Evolutionary conservation across 345 rosid genomes (phyloP).

Genomic region (Xanthoceras sorbifolium): DNA sequence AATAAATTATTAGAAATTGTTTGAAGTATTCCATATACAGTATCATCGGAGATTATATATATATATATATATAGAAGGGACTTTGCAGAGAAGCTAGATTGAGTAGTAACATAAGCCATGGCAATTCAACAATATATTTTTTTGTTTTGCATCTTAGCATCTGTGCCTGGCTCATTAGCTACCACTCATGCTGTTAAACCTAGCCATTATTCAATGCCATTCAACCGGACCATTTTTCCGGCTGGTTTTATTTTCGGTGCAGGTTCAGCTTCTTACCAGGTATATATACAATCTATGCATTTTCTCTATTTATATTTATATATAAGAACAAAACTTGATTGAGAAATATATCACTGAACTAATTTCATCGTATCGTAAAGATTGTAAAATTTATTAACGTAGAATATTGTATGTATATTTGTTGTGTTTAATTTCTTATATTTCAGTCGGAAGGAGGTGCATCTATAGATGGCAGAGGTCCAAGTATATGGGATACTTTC

Average conservation of each 20-base stretch:
- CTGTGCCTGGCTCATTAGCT: background rate
- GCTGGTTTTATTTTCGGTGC: background rate
- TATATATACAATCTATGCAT: background rate
- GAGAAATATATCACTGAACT: too few relatives aligned
- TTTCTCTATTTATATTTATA: background rate
- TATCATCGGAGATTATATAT: background rate
- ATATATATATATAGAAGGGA: background rate
- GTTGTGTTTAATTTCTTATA: background rate
- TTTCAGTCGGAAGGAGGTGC: conserved; percentile 25
- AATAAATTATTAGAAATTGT: background rate
- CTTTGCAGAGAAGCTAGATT: background rate
- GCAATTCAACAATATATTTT: background rate
- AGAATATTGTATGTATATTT: background rate
- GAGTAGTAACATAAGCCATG: background rate
- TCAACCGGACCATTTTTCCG: background rate
- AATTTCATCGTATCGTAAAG: too few relatives aligned
- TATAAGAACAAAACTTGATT: background rate
- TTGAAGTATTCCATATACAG: too few relatives aligned
- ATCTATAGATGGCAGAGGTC: conserved; percentile 26
- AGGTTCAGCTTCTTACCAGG: conserved; percentile 7
- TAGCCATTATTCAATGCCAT: conserved; percentile 9
- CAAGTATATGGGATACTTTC: conserved; percentile 10
- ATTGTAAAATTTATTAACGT: background rate
- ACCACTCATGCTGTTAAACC: conserved; percentile 8
- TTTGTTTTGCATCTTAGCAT: background rate